Evolutionary conservation across 2,329 filamentous ascomycete species (phyloP), one percentile per base, ranked within the genome.

Genomic region (Xylaria sp.): DNA sequence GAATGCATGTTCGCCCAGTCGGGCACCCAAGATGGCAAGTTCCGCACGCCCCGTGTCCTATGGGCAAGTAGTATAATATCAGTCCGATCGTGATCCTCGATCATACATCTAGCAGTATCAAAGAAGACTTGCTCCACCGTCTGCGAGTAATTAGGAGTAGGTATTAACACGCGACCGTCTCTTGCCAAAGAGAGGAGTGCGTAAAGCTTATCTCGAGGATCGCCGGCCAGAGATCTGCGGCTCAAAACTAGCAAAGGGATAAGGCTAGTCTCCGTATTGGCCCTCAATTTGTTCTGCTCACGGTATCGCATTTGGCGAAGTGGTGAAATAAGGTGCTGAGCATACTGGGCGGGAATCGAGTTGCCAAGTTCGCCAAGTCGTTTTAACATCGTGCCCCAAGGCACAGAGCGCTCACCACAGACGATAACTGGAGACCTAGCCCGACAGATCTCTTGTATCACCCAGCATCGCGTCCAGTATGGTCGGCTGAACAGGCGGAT

Each of bases 371-470:
- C 21, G 27, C 62, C 59, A 1, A 63, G 45, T 27, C 60, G 36
- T 34, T 59, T 47, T 48, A 63, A 17, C 54, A 67, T 51, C 4
- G 45, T 63, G 19, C 47, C 34, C 65, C 65, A 67, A 9, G 19
- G 42, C 17, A 63, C 47, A 32, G 48, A 59, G 9, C 59, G 65
- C 42, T 14, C 39, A 9, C 65, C 65, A 53, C 65, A 67, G 17
- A 67, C 34, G 54, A 67, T 53, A 9, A 63, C 30, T 17, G 59
- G 60, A 36, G 27, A 27, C 54, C 32, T 55, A 8, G 65, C 65
- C 3, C 45, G 54, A 47, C 65, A 67, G 21, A 67, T 54, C 34
- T 67, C 65, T 47, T 67, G 65, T 12, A 63, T 63, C 39, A 67
- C 56, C 65, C 65, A 67, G 48, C 53, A 56, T 12, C 45, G 55